phyloP scores from a whole-genome alignment of 2,329 filamentous ascomycete species.

The Dactylellina haptotyla region DNA sequence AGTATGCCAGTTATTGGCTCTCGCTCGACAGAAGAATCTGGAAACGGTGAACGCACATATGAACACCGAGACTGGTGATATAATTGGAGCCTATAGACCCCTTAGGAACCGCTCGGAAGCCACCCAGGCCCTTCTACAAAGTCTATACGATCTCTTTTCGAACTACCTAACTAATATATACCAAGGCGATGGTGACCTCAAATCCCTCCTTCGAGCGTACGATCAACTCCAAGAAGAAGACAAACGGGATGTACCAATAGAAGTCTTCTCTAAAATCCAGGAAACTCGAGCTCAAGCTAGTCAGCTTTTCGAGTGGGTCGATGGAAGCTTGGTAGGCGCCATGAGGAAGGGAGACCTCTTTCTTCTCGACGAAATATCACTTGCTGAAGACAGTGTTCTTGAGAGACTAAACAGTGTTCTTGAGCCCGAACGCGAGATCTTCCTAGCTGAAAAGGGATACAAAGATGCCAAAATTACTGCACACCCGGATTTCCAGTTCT shows the following conservation, averaged over 20 bases:
- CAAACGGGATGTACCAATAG: slow-evolving; percentile 64
- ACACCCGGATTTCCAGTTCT: slow-evolving; percentile 85
- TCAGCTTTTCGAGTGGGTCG: slow-evolving; percentile 94
- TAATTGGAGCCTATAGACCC: slow-evolving; percentile 94
- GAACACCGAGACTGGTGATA: slow-evolving; percentile 95
- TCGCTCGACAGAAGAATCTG: slow-evolving; percentile 78
- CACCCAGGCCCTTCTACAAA: slow-evolving; percentile 71
- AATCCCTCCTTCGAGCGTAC: slow-evolving; percentile 71
- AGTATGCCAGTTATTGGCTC: slow-evolving; percentile 89
- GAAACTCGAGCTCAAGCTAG: slow-evolving; percentile 73
- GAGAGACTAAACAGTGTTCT: slow-evolving; percentile 96
- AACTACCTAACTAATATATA: slow-evolving; percentile 51
- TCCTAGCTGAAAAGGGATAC: slow-evolving; percentile 93
- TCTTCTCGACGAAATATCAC: slow-evolving; percentile 94
- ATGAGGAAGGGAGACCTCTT: slow-evolving; percentile 93
- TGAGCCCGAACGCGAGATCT: slow-evolving; percentile 83
- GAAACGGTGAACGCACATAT: slow-evolving; percentile 97
- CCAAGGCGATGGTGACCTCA: slow-evolving; percentile 63
- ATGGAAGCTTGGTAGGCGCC: slow-evolving; percentile 90
- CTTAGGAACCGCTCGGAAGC: slow-evolving; percentile 84
- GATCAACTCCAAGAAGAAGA: slow-evolving; percentile 66
- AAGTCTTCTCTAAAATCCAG: slow-evolving; percentile 64
- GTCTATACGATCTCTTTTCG: slow-evolving; percentile 67
- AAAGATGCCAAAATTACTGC: slow-evolving; percentile 82
- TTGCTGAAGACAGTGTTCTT: slow-evolving; percentile 96